phyloP scores from a whole-genome alignment of 2,329 filamentous ascomycete genomes.

The Fusarium circinatum region DNA sequence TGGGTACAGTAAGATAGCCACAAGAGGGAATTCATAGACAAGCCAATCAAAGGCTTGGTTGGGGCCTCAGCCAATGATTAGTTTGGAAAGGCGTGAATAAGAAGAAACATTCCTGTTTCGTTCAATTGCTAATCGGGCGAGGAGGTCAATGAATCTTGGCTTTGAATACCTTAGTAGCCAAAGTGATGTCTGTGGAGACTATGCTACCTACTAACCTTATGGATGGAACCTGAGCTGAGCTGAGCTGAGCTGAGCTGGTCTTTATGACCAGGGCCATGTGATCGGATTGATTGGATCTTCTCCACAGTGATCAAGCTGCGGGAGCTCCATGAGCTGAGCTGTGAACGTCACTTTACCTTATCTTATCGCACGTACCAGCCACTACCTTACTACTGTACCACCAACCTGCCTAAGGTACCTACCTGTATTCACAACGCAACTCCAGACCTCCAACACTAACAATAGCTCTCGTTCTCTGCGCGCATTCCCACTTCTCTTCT shows the following conservation, averaged over 20 bases:
- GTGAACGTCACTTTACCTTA: slow-evolving; percentile 5
- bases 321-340: background rate
- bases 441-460: background rate
- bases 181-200: background rate
- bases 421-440: slow-evolving; percentile 8
- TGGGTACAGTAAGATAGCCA: background rate
- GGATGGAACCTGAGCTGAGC: background rate
- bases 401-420: background rate
- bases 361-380: slow-evolving; percentile 18
- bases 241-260: background rate
- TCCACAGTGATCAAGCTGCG: background rate
- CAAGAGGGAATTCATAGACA: background rate
- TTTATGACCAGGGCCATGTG: background rate
- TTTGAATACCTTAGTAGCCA: background rate
- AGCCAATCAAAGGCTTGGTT: background rate
- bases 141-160: background rate
- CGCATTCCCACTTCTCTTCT: background rate
- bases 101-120: background rate
- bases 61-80: background rate
- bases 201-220: background rate
- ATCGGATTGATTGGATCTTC: background rate
- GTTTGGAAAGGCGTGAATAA: background rate
- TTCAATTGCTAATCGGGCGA: background rate
- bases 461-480: background rate
- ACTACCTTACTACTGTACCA: background rate